phyloP scores from a whole-genome alignment of 169 alveolate genomes.

The Cryptosporidium parvum region DNA sequence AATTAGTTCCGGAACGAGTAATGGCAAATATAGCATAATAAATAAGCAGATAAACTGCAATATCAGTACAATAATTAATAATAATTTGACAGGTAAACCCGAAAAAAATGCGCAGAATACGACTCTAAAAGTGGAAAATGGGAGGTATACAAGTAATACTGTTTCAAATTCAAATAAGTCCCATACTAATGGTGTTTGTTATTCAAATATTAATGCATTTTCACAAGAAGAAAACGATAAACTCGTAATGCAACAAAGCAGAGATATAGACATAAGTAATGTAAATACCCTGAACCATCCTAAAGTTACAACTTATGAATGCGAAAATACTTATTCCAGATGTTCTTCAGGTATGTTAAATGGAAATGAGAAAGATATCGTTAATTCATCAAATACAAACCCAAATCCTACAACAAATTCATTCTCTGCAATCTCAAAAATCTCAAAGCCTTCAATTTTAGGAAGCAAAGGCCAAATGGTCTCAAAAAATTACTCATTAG shows the following conservation, averaged over 20 bases:
- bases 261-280: not conserved
- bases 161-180: not conserved
- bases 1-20: not conserved
- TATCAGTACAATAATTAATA: not conserved
- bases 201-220: not conserved
- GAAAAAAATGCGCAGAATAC: not conserved
- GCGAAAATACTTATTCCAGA: slow-evolving; percentile 36
- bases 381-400: not conserved
- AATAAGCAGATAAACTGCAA: not conserved
- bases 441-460: slow-evolving; percentile 3
- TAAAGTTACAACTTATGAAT: slow-evolving; percentile 28
- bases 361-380: slow-evolving; percentile 21
- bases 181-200: not conserved
- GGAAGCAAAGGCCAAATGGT: not conserved
- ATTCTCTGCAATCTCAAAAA: not conserved
- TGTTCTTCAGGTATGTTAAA: slow-evolving; percentile 17
- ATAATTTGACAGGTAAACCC: not conserved
- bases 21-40: not conserved
- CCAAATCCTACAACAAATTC: not conserved
- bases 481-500: slow-evolving; percentile 56
- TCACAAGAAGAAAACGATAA: slow-evolving; percentile 5
- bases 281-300: not conserved
- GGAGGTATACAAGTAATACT: not conserved
- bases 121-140: not conserved
- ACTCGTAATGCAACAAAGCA: not conserved